Percentiles rank a stretch among this genome's conserved stretches.
Evolutionary conservation across 2,329 filamentous ascomycete genomes (phyloP).

Genomic region (Boeremia lycopersici): DNA sequence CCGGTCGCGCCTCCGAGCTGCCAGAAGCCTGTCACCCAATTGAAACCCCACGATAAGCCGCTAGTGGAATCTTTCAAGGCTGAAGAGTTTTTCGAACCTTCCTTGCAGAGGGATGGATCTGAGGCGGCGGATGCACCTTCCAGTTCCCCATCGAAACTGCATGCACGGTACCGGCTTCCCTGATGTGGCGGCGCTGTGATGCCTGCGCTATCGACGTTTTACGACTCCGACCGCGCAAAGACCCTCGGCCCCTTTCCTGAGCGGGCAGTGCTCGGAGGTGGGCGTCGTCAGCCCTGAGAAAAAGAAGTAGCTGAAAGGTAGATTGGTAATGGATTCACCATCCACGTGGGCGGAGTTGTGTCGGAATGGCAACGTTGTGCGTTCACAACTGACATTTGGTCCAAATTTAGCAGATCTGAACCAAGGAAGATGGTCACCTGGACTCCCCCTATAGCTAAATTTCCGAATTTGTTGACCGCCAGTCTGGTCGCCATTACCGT

Average conservation of each 20-base stretch:
- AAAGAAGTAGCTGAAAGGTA: slow-evolving; percentile 10
- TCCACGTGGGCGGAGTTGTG: slow-evolving; percentile 9
- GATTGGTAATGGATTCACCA: slow-evolving; percentile 10
- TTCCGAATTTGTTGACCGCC: slow-evolving; percentile 19
- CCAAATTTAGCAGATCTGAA: slow-evolving; percentile 12
- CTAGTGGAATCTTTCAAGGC: slow-evolving; percentile 14
- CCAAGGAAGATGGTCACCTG: slow-evolving; percentile 15
- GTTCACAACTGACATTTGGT: slow-evolving; percentile 11
- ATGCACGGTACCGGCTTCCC: slow-evolving; percentile 12
- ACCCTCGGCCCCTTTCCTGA: slow-evolving; percentile 16
- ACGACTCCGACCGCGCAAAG: slow-evolving; percentile 9
- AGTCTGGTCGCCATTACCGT: slow-evolving; percentile 20
- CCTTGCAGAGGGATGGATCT: slow-evolving; percentile 11
- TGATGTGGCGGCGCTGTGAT: slow-evolving; percentile 14
- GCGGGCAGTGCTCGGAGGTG: slow-evolving; percentile 10
- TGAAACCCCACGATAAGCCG: slow-evolving; percentile 13
- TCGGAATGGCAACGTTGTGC: slow-evolving; percentile 11
- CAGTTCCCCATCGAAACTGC: slow-evolving; percentile 9
- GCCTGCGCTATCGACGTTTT: slow-evolving; percentile 12
- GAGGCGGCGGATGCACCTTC: slow-evolving; percentile 12
- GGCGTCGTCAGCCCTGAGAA: slow-evolving; percentile 11
- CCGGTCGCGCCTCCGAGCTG: slow-evolving; percentile 4
- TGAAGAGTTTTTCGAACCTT: slow-evolving; percentile 16
- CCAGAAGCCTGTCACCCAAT: slow-evolving; percentile 12
- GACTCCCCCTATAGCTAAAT: slow-evolving; percentile 18